These are phyloP conservation scores for Xylaria sp. DNA, from an alignment of 2,329 filamentous ascomycete species.

Conservation along the genomic window DNA sequence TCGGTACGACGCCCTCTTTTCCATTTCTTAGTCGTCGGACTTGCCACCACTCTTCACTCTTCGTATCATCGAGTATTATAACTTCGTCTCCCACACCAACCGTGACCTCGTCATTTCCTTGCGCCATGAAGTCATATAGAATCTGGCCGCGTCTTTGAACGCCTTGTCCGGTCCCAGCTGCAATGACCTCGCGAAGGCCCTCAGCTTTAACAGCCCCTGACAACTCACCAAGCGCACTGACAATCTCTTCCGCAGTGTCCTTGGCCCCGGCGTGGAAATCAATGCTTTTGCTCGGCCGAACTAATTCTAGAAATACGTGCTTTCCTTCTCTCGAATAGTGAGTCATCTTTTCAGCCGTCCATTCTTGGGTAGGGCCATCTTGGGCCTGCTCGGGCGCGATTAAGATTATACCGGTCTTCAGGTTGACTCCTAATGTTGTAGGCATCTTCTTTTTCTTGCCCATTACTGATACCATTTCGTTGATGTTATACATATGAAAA, in stretches of 20 bases:
- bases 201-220: constrained; percentile 85
- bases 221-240: constrained; percentile 84
- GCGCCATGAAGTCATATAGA: constrained; percentile 94
- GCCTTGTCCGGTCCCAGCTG: constrained; percentile 71
- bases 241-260: constrained; percentile 94
- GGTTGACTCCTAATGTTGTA: constrained; percentile 92
- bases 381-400: constrained; percentile 84
- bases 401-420: constrained; percentile 85
- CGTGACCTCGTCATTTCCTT: constrained; percentile 95
- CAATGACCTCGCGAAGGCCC: constrained; percentile 82
- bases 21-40: constrained; percentile 88
- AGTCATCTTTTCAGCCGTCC: constrained; percentile 93
- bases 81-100: constrained; percentile 91
- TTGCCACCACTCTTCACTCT: constrained; percentile 99
- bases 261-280: constrained; percentile 98
- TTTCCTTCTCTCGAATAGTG: constrained; percentile 98
- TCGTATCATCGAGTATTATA: constrained; percentile 82
- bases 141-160: constrained; percentile 83
- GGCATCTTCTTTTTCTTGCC: constrained; percentile 98
- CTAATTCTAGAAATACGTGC: constrained; percentile 93
- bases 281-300: constrained; percentile 89
- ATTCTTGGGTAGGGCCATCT: constrained; percentile 87
- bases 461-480: constrained; percentile 96
- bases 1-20: constrained; percentile 93
- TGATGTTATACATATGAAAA: constrained; percentile 95